These are phyloP conservation scores for Haematococcus lacustris DNA, from an alignment of 139 green algal genomes.

Conservation along the genomic window DNA sequence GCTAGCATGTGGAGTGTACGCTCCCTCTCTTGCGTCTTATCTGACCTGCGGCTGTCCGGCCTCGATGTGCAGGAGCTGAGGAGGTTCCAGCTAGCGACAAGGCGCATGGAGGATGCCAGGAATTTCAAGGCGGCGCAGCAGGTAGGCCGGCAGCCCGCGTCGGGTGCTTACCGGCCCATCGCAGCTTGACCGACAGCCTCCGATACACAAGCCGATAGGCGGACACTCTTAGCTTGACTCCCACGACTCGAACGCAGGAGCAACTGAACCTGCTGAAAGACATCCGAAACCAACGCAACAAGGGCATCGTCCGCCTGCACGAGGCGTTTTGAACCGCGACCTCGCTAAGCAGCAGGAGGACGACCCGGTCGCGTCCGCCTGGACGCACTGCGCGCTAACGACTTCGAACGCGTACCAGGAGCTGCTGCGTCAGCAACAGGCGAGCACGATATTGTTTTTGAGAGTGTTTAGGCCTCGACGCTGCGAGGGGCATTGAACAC, in stretches of 20 bases:
- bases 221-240: too few species aligned
- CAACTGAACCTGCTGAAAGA: conserved; percentile 12
- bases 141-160: neutral
- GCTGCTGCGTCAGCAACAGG: conserved; percentile 64
- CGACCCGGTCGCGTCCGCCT: conserved; percentile 38
- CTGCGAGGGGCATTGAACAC: too few species aligned
- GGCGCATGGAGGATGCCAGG: neutral
- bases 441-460: too few species aligned
- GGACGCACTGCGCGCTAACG: conserved; percentile 78
- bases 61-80: neutral
- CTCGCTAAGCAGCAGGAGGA: conserved; percentile 35
- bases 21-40: too few species aligned
- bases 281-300: conserved; percentile 40
- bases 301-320: conserved; percentile 51
- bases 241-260: too few species aligned
- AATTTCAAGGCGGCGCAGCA: neutral
- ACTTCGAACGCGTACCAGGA: conserved; percentile 94
- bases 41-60: too few species aligned
- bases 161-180: too few species aligned
- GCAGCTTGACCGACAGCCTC: too few species aligned
- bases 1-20: too few species aligned
- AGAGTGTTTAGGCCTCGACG: too few species aligned
- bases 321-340: conserved; percentile 47
- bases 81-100: neutral
- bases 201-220: too few species aligned